phyloP scores from a whole-genome alignment of 2,329 filamentous ascomycete species.

The Tolypocladium tropicale region DNA sequence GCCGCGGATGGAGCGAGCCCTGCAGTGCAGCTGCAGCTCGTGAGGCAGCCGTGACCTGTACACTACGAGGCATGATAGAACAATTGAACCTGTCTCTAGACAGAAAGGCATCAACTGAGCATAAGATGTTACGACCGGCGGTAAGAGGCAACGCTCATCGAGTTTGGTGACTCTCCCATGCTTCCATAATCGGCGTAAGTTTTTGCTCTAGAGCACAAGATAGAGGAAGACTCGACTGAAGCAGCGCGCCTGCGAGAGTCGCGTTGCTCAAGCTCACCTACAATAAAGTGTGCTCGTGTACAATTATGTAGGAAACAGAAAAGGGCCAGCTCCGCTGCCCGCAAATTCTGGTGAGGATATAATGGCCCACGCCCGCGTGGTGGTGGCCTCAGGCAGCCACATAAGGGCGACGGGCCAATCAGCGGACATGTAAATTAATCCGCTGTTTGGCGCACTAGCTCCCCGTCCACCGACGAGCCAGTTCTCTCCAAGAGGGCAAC shows the following conservation, averaged over 20 bases:
- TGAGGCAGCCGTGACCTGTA: constrained; percentile 24
- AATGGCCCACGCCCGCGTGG: constrained; percentile 1
- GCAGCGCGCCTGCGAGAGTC: constrained; percentile 24
- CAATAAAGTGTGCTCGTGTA: constrained; percentile 63
- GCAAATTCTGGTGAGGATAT: constrained; percentile 9
- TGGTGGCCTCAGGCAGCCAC: constrained; percentile 27
- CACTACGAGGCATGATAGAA: neutral
- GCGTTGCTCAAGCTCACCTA: constrained; percentile 52
- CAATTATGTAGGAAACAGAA: constrained; percentile 42
- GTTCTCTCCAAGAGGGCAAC: constrained; percentile 29
- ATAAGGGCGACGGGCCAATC: constrained; percentile 24
- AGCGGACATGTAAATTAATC: constrained; percentile 31
- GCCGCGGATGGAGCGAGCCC: constrained; percentile 62
- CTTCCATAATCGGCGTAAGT: constrained; percentile 60
- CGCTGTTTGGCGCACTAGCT: constrained; percentile 14
- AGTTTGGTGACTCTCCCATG: constrained; percentile 49
- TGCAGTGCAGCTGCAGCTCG: constrained; percentile 95
- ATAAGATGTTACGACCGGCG: constrained; percentile 57
- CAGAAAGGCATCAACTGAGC: neutral
- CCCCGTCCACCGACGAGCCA: constrained; percentile 25
- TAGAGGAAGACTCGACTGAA: constrained; percentile 60
- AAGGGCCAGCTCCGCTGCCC: constrained; percentile 4
- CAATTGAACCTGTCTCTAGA: neutral
- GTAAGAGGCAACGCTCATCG: constrained; percentile 59
- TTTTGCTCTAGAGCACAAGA: constrained; percentile 58